A percentile compares a stretch with the other conserved stretches of the same genome.
These are phyloP conservation scores for Hanseniaspora singularis DNA, from an alignment of 805 yeast genomes.

Conservation along the genomic window DNA sequence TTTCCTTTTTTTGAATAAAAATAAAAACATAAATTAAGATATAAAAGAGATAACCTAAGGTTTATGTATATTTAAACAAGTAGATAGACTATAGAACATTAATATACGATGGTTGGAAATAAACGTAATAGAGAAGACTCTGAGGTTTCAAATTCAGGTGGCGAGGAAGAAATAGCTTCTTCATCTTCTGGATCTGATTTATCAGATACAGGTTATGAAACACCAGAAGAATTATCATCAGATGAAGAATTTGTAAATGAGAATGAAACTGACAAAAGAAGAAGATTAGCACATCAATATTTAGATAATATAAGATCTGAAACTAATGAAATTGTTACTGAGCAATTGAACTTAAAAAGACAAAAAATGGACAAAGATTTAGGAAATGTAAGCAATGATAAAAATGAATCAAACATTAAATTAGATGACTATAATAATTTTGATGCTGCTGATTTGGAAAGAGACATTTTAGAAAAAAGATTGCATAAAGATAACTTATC, in stretches of 20 bases:
- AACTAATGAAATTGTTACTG: conserved; percentile 32
- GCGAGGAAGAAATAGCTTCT: conserved; percentile 45
- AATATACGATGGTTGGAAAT: conserved; percentile 17
- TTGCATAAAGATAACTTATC: conserved; percentile 83
- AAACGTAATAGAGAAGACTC: conserved; percentile 22
- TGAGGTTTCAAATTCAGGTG: conserved; percentile 4
- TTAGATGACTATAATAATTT: conserved; percentile 39
- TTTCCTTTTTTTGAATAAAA: too few relatives aligned
- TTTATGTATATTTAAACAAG: too few relatives aligned
- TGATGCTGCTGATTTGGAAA: conserved; percentile 84
- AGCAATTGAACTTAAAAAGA: conserved; percentile 15
- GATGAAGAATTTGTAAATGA: conserved; percentile 68
- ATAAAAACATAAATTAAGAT: too few relatives aligned
- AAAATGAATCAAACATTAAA: neutral
- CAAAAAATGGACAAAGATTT: conserved; percentile 17
- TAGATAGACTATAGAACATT: neutral
- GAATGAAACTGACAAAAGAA: conserved; percentile 82
- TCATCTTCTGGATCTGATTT: conserved; percentile 40
- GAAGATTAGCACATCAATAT: conserved; percentile 88
- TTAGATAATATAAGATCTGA: conserved; percentile 63
- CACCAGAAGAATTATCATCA: conserved; percentile 38
- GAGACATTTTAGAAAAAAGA: conserved; percentile 70
- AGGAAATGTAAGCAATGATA: neutral
- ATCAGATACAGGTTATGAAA: conserved; percentile 32
- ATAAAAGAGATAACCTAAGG: too few relatives aligned